Base-by-base conservation (phyloP, 1,284 basidiomycete genomes). In the Moesziomyces antarcticus region DNA sequence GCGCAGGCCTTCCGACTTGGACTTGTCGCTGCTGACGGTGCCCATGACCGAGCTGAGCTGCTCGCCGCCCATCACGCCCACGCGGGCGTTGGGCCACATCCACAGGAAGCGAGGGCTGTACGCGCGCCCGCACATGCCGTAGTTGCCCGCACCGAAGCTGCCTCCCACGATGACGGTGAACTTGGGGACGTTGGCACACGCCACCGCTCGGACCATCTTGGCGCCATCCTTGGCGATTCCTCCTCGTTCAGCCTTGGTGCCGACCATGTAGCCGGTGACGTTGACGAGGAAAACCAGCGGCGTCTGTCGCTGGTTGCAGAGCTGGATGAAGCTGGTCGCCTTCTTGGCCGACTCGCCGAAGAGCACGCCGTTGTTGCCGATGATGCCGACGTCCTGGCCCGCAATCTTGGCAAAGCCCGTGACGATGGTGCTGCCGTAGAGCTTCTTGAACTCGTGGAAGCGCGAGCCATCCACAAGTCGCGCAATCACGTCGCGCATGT, bases 61-160 rank as follows among this genome's bases (percentile, higher is more conserved):
- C 45, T 91, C 92, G 3, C 92, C 92, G 45, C 95, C 94, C 95
- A 97, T 97, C 46, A 97, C 94, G n/a, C 91, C 92, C 3, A 97
- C 91, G 84, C 92, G 94, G 30, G 94, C 93, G 77, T 95, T 96
- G 63, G 94, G 94, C 94, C 95, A 97, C 93, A 94, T 95, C 92
- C 93, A 97, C 56, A 97, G 85, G 88, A 97, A 97, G 65, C 94
- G 88, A 3, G 94, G 94, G 11, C 92, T 93, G 85, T 96, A 96
- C 89, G 94, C 75, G 35, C 62, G 66, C 30, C 73, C 69, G 33
- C 61, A 72, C 63, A 79, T 79, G 59, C 61, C 78, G 79, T 97
- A 97, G 85, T 96, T 97, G 11, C 94, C 94, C 16, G 94, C 94
- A 50, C 93, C 93, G 83, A 94, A 97, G 82, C 92, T 94, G 52